Evolutionary conservation across 345 rosid genomes (phyloP).

Genomic region (Brassica napus): Da-Ae NC_063451.1:21598501-21599000

Average conservation of each 20-base stretch:
- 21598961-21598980: slow-evolving; percentile 50
- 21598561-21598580: too few relatives aligned
- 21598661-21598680: not conserved
- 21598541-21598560: not conserved
- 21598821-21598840: not conserved
- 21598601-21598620: not conserved
- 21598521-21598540: not conserved
- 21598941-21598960: not conserved
- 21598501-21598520: not conserved
- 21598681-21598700: not conserved
- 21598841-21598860: not conserved
- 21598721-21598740: not conserved
- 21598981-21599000: slow-evolving; percentile 71
- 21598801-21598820: slow-evolving; percentile 2
- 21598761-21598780: not conserved
- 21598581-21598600: not conserved
- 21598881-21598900: slow-evolving; percentile 7
- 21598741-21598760: not conserved
- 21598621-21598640: not conserved
- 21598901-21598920: not conserved
- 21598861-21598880: not conserved
- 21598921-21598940: not conserved
- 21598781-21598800: slow-evolving; percentile 1
- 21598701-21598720: slow-evolving; percentile 13
- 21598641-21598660: too few relatives aligned